Conservation (phyloP, 768 basidiomycete genomes). For the Tulasnella sp. region DNA sequence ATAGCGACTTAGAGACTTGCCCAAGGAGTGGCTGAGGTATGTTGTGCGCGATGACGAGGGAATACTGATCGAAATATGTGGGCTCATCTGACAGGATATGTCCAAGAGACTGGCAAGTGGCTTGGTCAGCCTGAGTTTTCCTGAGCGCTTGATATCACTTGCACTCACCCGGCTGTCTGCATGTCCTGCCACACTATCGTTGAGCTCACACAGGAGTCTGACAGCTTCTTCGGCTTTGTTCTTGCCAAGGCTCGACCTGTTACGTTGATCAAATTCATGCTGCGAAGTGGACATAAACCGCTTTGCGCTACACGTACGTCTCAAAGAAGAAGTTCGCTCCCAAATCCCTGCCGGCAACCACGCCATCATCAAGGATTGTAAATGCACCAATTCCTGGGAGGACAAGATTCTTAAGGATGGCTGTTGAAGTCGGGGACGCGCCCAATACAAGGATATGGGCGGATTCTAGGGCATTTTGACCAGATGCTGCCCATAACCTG, state of each 20-base stretch:
- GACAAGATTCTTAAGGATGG: constrained; percentile 91
- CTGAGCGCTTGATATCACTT: background rate
- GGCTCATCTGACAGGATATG: constrained; percentile 47
- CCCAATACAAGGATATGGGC: constrained; percentile 74
- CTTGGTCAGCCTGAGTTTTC: background rate
- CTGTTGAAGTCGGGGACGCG: constrained; percentile 72
- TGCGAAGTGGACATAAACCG: too few relatives aligned
- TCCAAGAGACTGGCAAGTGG: constrained; percentile 33
- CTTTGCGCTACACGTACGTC: background rate
- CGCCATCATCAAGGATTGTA: constrained; percentile 66
- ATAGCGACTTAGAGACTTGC: constrained; percentile 4
- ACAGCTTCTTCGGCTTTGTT: constrained; percentile 72
- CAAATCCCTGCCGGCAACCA: constrained; percentile 61
- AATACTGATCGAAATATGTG: constrained; percentile 50
- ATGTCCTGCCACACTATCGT: constrained; percentile 68
- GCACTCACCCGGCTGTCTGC: constrained; percentile 40
- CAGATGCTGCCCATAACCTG: constrained; percentile 88
- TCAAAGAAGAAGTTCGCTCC: constrained; percentile 93
- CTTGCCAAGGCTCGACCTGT: constrained; percentile 58
- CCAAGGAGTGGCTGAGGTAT: constrained; percentile 30
- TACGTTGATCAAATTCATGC: background rate
- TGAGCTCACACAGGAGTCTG: constrained; percentile 68
- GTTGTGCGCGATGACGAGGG: constrained; percentile 81
- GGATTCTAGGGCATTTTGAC: constrained; percentile 80
- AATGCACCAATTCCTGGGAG: constrained; percentile 91